phyloP scores from a whole-genome alignment of 2,329 filamentous ascomycete genomes.

The Ophiostoma pallidulum region DNA sequence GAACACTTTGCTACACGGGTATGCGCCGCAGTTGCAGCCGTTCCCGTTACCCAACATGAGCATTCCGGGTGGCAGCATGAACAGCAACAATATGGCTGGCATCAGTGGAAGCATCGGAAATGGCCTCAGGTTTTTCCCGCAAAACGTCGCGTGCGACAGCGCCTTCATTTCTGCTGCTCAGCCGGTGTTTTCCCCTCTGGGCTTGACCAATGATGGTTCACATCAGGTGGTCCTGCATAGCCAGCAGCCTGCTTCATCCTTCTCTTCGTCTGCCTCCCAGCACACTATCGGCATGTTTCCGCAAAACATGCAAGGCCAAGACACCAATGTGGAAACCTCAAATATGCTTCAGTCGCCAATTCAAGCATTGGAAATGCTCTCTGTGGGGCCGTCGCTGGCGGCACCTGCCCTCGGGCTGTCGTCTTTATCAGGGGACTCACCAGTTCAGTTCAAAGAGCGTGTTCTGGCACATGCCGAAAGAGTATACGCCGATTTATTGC shows the following conservation, averaged over 20 bases:
- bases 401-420: not conserved
- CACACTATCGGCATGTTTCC: not conserved
- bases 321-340: constrained; percentile 21
- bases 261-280: not conserved
- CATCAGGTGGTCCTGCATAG: not conserved
- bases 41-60: constrained; percentile 21
- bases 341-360: constrained; percentile 20
- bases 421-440: constrained; percentile 13
- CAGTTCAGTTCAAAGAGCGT: constrained; percentile 53
- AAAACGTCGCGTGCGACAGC: constrained; percentile 26
- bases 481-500: constrained; percentile 61
- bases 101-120: constrained; percentile 1
- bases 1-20: constrained; percentile 22
- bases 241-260: constrained; percentile 4
- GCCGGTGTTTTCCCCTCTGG: constrained; percentile 15
- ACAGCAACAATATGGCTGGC: constrained; percentile 1
- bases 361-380: constrained; percentile 20
- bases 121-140: constrained; percentile 24
- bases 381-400: constrained; percentile 4
- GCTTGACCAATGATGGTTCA: constrained; percentile 10
- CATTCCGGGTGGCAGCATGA: not conserved
- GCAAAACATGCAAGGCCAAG: not conserved
- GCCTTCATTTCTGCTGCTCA: constrained; percentile 24
- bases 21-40: constrained; percentile 18
- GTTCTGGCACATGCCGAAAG: constrained; percentile 60